These are phyloP conservation scores for Diplosphaera chodatii DNA, from an alignment of 139 green algal genomes.

Conservation along the genomic window DNA sequence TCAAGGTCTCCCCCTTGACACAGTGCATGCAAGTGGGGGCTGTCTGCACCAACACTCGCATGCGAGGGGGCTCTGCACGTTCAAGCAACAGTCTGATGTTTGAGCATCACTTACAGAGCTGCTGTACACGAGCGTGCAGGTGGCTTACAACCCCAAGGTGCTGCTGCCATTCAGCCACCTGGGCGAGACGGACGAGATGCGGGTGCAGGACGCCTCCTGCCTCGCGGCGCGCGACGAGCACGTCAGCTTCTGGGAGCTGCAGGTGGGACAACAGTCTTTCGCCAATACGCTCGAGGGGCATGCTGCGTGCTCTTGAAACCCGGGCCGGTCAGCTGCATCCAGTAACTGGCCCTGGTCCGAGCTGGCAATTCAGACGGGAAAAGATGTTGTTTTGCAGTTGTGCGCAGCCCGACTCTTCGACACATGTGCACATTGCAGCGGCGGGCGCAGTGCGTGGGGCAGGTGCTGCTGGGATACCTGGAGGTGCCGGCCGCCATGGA, in stretches of 20 bases:
- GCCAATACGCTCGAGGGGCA: not conserved
- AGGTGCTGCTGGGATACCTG: not conserved
- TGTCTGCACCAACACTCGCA: too few species aligned
- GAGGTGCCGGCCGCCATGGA: not conserved
- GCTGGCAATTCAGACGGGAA: too few species aligned
- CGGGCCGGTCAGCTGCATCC: too few species aligned
- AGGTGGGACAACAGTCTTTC: not conserved
- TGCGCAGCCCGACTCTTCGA: too few species aligned
- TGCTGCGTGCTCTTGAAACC: too few species aligned
- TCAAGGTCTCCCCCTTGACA: too few species aligned
- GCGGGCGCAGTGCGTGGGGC: not conserved
- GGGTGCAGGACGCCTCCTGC: not conserved
- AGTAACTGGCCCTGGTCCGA: too few species aligned
- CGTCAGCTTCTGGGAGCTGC: conserved; percentile 1
- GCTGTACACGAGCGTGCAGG: not conserved
- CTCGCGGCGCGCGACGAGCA: not conserved
- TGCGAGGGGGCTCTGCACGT: too few species aligned
- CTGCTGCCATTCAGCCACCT: not conserved
- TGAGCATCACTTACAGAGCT: too few species aligned
- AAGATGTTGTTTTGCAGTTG: too few species aligned
- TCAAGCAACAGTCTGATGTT: too few species aligned
- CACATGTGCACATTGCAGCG: not conserved
- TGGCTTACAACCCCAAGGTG: not conserved
- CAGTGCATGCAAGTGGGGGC: too few species aligned
- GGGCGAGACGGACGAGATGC: not conserved